phyloP scores from a whole-genome alignment of 192 early-diverging fungal genomes.

The Endogone sp. region DNA sequence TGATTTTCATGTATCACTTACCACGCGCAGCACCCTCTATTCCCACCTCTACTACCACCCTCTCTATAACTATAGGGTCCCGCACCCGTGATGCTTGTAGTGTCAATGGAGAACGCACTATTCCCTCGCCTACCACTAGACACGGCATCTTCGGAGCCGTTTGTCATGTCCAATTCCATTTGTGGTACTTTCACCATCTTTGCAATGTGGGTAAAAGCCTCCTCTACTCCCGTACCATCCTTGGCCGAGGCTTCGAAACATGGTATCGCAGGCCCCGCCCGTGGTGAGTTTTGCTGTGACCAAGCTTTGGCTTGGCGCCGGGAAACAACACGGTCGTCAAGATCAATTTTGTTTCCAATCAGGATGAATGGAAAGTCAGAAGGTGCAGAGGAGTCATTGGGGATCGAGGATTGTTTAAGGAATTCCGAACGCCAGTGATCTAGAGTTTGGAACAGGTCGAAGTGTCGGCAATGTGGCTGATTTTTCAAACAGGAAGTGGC shows the following conservation, averaged over 20 bases:
- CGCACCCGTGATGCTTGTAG: too few species aligned
- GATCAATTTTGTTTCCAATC: slow-evolving; percentile 96
- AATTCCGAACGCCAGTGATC: slow-evolving; percentile 95
- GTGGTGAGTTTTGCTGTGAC: slow-evolving; percentile 67
- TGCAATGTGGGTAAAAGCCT: slow-evolving; percentile 90
- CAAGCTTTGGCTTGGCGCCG: slow-evolving; percentile 55
- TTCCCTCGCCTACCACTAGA: neutral
- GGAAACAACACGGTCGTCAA: slow-evolving; percentile 82
- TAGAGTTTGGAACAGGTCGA: neutral
- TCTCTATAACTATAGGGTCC: neutral
- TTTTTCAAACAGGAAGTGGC: too few species aligned
- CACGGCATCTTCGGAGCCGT: slow-evolving; percentile 4
- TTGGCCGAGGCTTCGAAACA: slow-evolving; percentile 98
- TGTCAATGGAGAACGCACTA: neutral
- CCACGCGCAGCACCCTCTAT: neutral
- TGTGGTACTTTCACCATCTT: slow-evolving; percentile 49
- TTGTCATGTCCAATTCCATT: slow-evolving; percentile 46
- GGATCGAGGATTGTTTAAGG: slow-evolving; percentile 75
- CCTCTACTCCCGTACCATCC: slow-evolving; percentile 92
- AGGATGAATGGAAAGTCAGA: slow-evolving; percentile 96
- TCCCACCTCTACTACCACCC: neutral
- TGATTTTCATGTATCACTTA: neutral
- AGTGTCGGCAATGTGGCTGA: neutral
- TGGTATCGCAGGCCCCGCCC: slow-evolving; percentile 82
- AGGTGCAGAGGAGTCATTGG: slow-evolving; percentile 57